Percentiles rank a stretch among this genome's conserved stretches.
These are phyloP conservation scores for Protomyces inundatus DNA, from an alignment of 1,139 yeast species.

Conservation along the genomic window DNA sequence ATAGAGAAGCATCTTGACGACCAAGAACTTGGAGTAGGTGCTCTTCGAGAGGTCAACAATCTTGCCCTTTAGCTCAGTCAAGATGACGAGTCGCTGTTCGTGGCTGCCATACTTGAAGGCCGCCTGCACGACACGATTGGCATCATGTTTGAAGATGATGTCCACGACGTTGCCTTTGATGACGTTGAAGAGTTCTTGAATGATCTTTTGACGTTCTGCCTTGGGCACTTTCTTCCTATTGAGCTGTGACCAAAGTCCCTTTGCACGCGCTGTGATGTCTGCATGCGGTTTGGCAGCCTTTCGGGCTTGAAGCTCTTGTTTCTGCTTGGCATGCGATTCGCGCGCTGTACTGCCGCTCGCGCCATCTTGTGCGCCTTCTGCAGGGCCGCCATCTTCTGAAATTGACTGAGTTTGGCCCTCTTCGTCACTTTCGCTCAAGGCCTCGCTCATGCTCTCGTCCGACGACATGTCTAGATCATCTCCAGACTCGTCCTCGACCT, in stretches of 20 bases:
- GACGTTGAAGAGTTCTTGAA: slow-evolving; percentile 80
- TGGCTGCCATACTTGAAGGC: slow-evolving; percentile 78
- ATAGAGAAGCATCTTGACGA: slow-evolving; percentile 84
- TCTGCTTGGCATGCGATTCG: slow-evolving; percentile 80
- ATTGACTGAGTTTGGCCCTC: background rate
- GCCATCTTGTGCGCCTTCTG: slow-evolving; percentile 28
- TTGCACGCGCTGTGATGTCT: slow-evolving; percentile 74
- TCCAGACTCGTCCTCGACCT: slow-evolving; percentile 35
- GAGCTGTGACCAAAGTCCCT: slow-evolving; percentile 82
- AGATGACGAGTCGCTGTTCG: slow-evolving; percentile 70
- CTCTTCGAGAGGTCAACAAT: slow-evolving; percentile 82
- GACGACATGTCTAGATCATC: slow-evolving; percentile 36
- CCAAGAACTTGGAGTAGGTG: slow-evolving; percentile 85
- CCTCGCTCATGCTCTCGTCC: background rate
- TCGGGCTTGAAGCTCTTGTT: slow-evolving; percentile 70
- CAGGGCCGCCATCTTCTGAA: background rate
- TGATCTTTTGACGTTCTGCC: slow-evolving; percentile 67
- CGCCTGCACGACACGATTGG: slow-evolving; percentile 93
- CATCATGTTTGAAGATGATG: slow-evolving; percentile 89
- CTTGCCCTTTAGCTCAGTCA: slow-evolving; percentile 64
- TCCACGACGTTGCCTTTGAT: slow-evolving; percentile 73
- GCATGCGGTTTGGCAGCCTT: slow-evolving; percentile 85
- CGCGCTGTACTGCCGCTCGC: slow-evolving; percentile 39
- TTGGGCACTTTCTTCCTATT: slow-evolving; percentile 81
- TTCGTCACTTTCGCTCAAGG: slow-evolving; percentile 17